phyloP scores from a whole-genome alignment of 768 basidiomycete genomes.

The Leccinum sublutescens region DNA sequence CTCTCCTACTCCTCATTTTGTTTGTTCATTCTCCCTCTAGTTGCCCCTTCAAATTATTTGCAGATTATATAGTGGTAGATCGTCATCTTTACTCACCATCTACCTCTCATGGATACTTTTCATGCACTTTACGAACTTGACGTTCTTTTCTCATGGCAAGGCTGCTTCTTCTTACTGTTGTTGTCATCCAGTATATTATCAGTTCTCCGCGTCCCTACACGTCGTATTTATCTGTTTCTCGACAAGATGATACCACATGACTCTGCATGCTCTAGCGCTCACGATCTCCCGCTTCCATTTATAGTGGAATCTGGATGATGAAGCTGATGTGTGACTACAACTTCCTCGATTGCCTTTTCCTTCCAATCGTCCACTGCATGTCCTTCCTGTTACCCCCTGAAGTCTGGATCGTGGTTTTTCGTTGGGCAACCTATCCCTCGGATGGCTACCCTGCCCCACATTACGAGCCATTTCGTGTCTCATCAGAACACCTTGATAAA shows the following conservation, averaged over 20 bases:
- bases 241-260: constrained; percentile 33
- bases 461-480: constrained; percentile 50
- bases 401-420: constrained; percentile 53
- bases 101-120: constrained; percentile 26
- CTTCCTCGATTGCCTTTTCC: not conserved
- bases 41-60: constrained; percentile 84
- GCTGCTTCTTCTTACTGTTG: constrained; percentile 22
- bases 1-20: not conserved
- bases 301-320: not conserved
- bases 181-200: constrained; percentile 34
- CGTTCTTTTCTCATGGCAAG: constrained; percentile 29
- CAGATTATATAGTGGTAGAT: constrained; percentile 60
- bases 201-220: constrained; percentile 14
- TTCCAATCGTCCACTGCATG: not conserved
- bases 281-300: not conserved
- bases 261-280: constrained; percentile 18
- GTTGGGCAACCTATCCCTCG: constrained; percentile 37
- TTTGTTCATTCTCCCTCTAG: constrained; percentile 37
- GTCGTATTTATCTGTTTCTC: constrained; percentile 29
- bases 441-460: constrained; percentile 27
- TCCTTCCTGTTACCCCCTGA: constrained; percentile 44
- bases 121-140: constrained; percentile 32
- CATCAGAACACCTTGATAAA: constrained; percentile 31
- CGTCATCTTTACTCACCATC: constrained; percentile 7
- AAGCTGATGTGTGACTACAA: constrained; percentile 8